phyloP scores from a whole-genome alignment of 1,139 yeast species.

The Kodamaea fungicola region DNA sequence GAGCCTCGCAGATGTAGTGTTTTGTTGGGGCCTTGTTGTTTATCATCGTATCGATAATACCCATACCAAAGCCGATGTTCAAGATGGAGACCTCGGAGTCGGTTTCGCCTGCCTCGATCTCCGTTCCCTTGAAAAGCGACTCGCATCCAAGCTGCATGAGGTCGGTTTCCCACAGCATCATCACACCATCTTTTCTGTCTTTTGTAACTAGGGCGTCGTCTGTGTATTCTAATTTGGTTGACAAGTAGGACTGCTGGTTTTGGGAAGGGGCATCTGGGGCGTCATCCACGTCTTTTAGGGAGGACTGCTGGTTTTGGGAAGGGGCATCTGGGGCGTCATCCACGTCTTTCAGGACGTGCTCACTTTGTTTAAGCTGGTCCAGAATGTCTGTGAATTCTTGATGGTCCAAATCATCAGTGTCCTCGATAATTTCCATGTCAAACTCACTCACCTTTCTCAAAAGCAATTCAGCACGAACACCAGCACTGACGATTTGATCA shows the following conservation, averaged over 20 bases:
- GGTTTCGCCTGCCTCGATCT: slow-evolving; percentile 21
- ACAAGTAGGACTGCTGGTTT: slow-evolving; percentile 61
- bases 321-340: slow-evolving; percentile 42
- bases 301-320: slow-evolving; percentile 63
- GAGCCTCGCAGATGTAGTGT: slow-evolving; percentile 93
- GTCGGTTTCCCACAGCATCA: slow-evolving; percentile 95
- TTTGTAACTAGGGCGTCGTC: slow-evolving; percentile 72
- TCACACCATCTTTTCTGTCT: slow-evolving; percentile 80
- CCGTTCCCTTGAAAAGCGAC: slow-evolving; percentile 48
- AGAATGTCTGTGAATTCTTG: slow-evolving; percentile 10
- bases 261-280: slow-evolving; percentile 53
- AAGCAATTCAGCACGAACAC: slow-evolving; percentile 83
- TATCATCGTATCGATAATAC: slow-evolving; percentile 81
- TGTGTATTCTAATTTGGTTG: slow-evolving; percentile 64
- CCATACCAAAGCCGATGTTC: slow-evolving; percentile 96
- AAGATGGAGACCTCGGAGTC: slow-evolving; percentile 53
- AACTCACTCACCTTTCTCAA: slow-evolving; percentile 68
- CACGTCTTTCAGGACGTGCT: slow-evolving; percentile 14
- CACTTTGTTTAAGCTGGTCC: neutral
- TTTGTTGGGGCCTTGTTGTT: slow-evolving; percentile 56
- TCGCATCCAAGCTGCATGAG: slow-evolving; percentile 81
- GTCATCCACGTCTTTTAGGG: slow-evolving; percentile 47
- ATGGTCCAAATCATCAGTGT: slow-evolving; percentile 25
- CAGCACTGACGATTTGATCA: slow-evolving; percentile 70
- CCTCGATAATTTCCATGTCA: slow-evolving; percentile 40